A percentile compares a stretch with the other conserved stretches of the same genome.
Conservation (phyloP, 305 asterid genomes). For the Fraxinus albicans region DNA sequence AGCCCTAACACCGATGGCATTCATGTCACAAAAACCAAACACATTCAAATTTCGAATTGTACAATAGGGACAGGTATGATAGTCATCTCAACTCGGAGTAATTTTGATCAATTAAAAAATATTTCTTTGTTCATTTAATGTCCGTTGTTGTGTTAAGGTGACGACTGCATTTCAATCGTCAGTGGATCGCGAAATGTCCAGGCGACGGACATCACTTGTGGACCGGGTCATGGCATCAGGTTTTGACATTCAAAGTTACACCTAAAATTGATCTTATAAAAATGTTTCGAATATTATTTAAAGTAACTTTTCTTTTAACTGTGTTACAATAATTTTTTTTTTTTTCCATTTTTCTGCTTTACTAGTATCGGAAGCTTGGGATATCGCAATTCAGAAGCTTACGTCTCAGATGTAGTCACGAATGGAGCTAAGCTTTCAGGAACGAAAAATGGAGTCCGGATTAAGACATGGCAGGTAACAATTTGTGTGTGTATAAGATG, state of each 20-base stretch:
- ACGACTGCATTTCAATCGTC: constrained; percentile 79
- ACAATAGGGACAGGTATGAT: constrained; percentile 58
- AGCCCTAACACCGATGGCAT: constrained; percentile 94
- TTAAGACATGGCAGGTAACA: constrained; percentile 84
- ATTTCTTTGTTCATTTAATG: background rate
- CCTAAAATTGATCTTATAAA: background rate
- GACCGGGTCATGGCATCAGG: constrained; percentile 83
- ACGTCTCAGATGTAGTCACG: constrained; percentile 42
- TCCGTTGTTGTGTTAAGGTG: constrained; percentile 47
- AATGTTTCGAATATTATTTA: background rate
- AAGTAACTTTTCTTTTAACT: background rate
- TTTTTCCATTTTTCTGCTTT: background rate
- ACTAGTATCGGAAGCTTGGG: constrained; percentile 81
- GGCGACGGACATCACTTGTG: constrained; percentile 58
- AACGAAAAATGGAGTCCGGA: constrained; percentile 77
- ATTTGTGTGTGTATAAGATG: background rate
- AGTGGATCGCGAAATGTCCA: constrained; percentile 50
- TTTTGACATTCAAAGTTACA: background rate
- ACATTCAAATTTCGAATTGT: constrained; percentile 46
- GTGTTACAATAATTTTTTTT: background rate
- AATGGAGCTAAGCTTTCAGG: constrained; percentile 51
- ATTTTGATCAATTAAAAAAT: background rate
- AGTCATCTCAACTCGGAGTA: background rate
- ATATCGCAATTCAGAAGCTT: constrained; percentile 34
- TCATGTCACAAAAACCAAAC: constrained; percentile 49